Evolutionary conservation across 2,329 filamentous ascomycete species (phyloP).

Genomic region (Clarireedia paspali): DNA sequence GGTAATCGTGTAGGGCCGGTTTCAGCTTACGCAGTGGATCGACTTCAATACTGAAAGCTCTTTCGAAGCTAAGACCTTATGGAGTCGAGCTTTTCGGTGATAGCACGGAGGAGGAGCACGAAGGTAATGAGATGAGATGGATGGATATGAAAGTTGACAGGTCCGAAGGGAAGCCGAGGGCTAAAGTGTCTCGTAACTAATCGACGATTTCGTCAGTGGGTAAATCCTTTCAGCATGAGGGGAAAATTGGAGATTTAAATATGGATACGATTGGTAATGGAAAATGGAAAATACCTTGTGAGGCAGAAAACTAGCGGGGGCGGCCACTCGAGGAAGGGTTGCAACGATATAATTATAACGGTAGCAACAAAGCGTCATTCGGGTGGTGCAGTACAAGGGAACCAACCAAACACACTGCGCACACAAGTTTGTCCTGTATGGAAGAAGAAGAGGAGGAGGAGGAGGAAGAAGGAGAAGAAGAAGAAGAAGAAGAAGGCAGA

Average conservation of each 20-base stretch:
- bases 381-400: too few species aligned
- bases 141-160: background rate
- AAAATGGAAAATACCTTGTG: background rate
- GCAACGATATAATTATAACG: too few species aligned
- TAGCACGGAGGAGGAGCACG: background rate
- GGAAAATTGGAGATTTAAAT: background rate
- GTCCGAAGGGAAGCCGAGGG: background rate
- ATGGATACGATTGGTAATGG: background rate
- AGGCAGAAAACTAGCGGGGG: background rate
- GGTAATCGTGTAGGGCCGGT: background rate
- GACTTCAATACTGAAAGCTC: background rate
- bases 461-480: too few species aligned
- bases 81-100: background rate
- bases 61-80: background rate
- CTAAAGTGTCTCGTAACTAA: background rate
- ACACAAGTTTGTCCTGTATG: too few species aligned
- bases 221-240: background rate
- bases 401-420: too few species aligned
- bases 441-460: too few species aligned
- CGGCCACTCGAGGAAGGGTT: too few species aligned
- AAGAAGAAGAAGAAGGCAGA: too few species aligned
- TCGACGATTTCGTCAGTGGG: background rate
- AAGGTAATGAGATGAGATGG: background rate
- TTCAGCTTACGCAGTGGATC: background rate
- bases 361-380: too few species aligned